phyloP scores from a whole-genome alignment of 148 eudicot genomes.

The Pouteria glomerata region DNA sequence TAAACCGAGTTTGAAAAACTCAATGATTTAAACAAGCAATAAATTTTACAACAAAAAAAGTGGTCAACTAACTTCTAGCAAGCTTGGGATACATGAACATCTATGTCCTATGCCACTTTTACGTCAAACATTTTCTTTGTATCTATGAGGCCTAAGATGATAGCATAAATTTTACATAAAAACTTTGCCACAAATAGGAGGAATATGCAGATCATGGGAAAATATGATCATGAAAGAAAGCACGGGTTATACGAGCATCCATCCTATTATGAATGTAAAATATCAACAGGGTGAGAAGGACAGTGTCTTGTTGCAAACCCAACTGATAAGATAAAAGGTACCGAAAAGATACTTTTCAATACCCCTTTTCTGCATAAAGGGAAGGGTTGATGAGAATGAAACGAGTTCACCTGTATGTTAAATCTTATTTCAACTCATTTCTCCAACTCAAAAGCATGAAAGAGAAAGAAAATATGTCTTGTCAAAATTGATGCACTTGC shows the following conservation, averaged over 20 bases:
- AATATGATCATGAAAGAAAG: neutral
- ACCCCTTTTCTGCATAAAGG: neutral
- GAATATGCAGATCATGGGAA: neutral
- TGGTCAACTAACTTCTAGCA: neutral
- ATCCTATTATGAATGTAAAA: neutral
- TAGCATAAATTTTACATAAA: neutral
- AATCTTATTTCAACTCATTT: neutral
- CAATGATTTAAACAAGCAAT: neutral
- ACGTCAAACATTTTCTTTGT: neutral
- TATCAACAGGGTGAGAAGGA: neutral
- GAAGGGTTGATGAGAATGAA: neutral
- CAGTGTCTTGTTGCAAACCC: neutral
- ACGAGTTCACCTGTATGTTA: neutral
- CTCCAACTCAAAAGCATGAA: constrained; percentile 1
- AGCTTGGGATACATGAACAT: neutral
- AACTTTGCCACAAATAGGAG: neutral
- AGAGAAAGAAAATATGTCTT: constrained; percentile 4
- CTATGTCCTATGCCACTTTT: neutral
- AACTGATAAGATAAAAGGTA: neutral
- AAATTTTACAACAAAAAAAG: neutral
- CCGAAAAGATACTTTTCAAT: too few species aligned
- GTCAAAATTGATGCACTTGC: neutral
- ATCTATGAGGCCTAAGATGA: neutral
- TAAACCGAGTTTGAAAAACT: neutral
- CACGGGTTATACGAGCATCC: too few species aligned